A percentile compares a stretch with the other conserved stretches of the same genome.
Evolutionary conservation across 179 eudicot genomes (phyloP).

Genomic region (Silene noctiflora): DNA sequence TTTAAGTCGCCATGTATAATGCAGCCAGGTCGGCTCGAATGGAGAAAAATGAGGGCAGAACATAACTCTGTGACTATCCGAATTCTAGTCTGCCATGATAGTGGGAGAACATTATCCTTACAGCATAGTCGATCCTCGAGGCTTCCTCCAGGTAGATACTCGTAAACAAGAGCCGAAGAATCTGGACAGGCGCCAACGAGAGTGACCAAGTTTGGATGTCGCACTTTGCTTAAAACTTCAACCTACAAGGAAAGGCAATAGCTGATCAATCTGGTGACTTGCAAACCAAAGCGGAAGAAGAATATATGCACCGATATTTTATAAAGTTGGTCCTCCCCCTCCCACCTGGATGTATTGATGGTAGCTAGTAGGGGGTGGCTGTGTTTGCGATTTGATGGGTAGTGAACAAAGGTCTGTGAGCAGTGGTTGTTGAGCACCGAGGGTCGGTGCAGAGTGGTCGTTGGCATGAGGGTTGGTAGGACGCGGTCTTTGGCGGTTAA

Average conservation of each 20-base stretch:
- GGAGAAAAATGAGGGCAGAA: conserved; percentile 74
- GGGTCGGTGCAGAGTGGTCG: too few relatives aligned
- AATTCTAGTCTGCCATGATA: conserved; percentile 81
- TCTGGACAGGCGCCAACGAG: conserved; percentile 80
- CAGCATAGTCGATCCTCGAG: conserved; percentile 80
- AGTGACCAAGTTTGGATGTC: conserved; percentile 77
- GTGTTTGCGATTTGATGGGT: too few relatives aligned
- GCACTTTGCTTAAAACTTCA: conserved; percentile 59
- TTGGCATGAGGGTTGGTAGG: too few relatives aligned
- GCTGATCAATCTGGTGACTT: neutral
- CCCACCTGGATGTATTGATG: too few relatives aligned
- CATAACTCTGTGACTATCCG: conserved; percentile 74
- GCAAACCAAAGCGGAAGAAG: too few relatives aligned
- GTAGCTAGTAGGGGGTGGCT: too few relatives aligned
- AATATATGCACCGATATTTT: too few relatives aligned
- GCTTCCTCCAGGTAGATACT: conserved; percentile 79
- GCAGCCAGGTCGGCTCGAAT: conserved; percentile 53
- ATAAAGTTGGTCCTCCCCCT: too few relatives aligned
- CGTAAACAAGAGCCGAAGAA: conserved; percentile 59
- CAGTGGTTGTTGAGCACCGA: too few relatives aligned
- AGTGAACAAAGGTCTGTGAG: too few relatives aligned
- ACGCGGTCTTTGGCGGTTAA: neutral
- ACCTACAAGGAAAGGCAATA: conserved; percentile 37
- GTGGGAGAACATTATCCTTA: conserved; percentile 57
- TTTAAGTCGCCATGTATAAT: conserved; percentile 78